phyloP scores from a whole-genome alignment of 1,284 basidiomycete species.

The Phellinidium pouzarii region DNA sequence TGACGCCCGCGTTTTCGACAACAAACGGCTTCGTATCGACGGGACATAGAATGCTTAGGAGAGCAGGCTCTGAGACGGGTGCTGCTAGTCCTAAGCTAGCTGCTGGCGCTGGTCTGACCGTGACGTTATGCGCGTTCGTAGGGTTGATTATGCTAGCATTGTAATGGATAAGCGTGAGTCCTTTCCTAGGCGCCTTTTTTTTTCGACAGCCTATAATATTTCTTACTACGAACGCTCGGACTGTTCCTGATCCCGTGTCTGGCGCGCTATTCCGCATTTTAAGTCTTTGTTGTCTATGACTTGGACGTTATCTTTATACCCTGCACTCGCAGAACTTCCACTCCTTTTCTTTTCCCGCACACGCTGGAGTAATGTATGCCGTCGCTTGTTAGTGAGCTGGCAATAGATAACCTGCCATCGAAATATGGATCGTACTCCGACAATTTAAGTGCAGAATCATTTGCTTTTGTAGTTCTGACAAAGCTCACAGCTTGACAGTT shows the following conservation, averaged over 20 bases:
- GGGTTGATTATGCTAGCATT: constrained; percentile 7
- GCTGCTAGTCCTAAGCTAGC: neutral
- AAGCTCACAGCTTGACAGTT: no score
- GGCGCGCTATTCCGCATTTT: constrained; percentile 2
- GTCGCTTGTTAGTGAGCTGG: no score
- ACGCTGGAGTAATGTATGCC: no score
- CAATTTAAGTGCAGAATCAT: no score
- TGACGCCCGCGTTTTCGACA: constrained; percentile 22
- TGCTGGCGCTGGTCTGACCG: constrained; percentile 1
- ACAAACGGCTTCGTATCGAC: constrained; percentile 16
- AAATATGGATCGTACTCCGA: no score
- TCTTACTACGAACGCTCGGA: neutral
- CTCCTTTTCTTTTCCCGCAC: constrained; percentile 1
- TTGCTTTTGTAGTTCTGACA: no score
- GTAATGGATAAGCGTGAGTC: neutral
- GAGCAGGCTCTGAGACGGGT: neutral
- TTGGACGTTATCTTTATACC: constrained; percentile 13
- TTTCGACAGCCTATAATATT: no score
- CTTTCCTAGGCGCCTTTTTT: neutral
- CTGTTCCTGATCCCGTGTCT: constrained; percentile 7
- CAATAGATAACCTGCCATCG: no score
- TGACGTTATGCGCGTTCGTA: constrained; percentile 3
- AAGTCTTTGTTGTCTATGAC: neutral
- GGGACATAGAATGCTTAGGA: constrained; percentile 5
- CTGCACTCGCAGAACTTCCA: constrained; percentile 12